These are phyloP conservation scores for Teratosphaeriaceae sp. DNA, from an alignment of 2,329 filamentous ascomycete genomes.

Conservation along the genomic window DNA sequence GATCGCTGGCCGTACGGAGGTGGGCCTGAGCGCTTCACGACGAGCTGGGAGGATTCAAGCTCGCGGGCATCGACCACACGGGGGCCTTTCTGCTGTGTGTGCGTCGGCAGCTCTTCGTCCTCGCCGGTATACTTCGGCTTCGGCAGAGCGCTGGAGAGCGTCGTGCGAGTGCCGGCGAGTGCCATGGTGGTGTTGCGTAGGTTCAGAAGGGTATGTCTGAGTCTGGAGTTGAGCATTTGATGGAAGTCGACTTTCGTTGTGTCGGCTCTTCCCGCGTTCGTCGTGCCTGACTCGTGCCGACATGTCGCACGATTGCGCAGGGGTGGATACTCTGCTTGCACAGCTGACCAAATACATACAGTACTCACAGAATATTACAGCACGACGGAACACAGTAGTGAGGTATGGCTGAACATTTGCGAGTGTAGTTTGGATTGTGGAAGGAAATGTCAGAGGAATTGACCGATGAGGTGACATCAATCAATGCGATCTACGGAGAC, in stretches of 20 bases:
- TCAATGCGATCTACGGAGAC: conserved; percentile 77
- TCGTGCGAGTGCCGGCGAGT: conserved; percentile 26
- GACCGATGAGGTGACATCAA: conserved; percentile 67
- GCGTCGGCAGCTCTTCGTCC: conserved; percentile 69
- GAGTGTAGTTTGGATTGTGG: not conserved
- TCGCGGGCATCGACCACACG: conserved; percentile 74
- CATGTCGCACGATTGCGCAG: too few relatives aligned
- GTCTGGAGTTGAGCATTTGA: not conserved
- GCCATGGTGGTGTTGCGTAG: not conserved
- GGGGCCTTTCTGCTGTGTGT: conserved; percentile 69
- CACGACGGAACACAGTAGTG: not conserved
- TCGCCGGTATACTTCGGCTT: conserved; percentile 89
- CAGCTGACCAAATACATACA: too few relatives aligned
- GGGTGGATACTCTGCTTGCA: too few relatives aligned
- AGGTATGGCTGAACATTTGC: too few relatives aligned
- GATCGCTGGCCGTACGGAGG: conserved; percentile 80
- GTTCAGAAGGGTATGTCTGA: not conserved
- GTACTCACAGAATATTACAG: too few relatives aligned
- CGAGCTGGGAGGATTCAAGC: conserved; percentile 78
- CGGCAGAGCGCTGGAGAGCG: conserved; percentile 72
- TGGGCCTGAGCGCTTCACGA: conserved; percentile 74
- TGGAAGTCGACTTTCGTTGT: not conserved
- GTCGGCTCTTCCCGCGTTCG: too few relatives aligned
- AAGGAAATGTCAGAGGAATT: conserved; percentile 41
- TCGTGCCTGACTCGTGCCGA: not conserved